Evolutionary conservation across 164 flowering plant genomes (phyloP).

Genomic region (Umbilicus rupestris): DNA sequence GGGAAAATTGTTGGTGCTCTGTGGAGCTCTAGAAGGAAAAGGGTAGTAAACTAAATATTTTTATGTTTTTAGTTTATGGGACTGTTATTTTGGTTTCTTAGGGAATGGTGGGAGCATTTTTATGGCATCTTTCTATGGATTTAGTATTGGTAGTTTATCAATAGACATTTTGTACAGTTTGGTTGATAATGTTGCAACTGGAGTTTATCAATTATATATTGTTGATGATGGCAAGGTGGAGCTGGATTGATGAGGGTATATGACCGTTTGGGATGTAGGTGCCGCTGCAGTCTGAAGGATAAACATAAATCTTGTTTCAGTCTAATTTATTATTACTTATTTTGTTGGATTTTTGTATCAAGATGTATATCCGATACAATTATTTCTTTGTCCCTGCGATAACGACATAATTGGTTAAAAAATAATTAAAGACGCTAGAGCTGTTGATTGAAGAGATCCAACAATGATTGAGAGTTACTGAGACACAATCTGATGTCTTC

Average conservation of each 20-base stretch:
- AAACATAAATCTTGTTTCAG: not conserved
- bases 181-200: not conserved
- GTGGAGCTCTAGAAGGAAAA: no score
- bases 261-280: not conserved
- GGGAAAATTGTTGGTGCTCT: no score
- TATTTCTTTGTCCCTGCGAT: not conserved
- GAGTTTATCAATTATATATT: not conserved
- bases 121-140: not conserved
- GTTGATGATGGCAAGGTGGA: not conserved
- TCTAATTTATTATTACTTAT: not conserved
- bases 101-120: no score
- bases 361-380: not conserved
- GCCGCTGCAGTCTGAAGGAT: not conserved
- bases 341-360: not conserved
- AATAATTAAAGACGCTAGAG: no score
- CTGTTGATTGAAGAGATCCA: no score
- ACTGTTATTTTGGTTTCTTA: no score
- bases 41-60: no score
- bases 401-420: not conserved
- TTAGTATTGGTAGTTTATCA: not conserved
- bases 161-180: not conserved
- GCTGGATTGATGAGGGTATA: not conserved
- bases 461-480: no score
- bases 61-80: no score
- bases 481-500: no score